phyloP scores from a whole-genome alignment of 2,329 filamentous ascomycete genomes.

The Xylaria digitata region DNA sequence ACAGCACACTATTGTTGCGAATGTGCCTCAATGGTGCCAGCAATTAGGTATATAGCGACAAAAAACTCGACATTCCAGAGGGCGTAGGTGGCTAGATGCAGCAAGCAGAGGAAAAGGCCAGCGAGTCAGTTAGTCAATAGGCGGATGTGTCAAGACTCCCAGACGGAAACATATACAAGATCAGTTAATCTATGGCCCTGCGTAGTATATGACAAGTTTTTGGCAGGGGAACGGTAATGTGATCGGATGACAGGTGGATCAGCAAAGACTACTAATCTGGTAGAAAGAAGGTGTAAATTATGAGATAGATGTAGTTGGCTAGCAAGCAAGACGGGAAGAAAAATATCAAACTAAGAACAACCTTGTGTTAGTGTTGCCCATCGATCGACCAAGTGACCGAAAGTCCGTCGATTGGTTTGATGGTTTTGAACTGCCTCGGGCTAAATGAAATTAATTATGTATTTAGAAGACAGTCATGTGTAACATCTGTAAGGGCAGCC shows the following conservation, averaged over 20 bases:
- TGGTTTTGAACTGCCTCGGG: not conserved
- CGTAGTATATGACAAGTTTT: not conserved
- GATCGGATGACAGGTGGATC: constrained; percentile 9
- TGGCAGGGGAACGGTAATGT: not conserved
- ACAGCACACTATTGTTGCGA: constrained; percentile 15
- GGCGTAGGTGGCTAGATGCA: constrained; percentile 4
- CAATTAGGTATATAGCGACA: constrained; percentile 19
- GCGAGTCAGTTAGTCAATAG: constrained; percentile 1
- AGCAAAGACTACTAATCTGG: not conserved
- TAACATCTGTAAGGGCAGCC: constrained; percentile 7
- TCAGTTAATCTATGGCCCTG: not conserved
- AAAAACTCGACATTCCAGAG: constrained; percentile 32
- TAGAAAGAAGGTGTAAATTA: constrained; percentile 3
- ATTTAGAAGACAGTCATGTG: constrained; percentile 21
- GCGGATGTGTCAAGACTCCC: constrained; percentile 11
- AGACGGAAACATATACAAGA: not conserved
- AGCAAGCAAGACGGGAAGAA: constrained; percentile 11
- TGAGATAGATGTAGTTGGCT: constrained; percentile 13
- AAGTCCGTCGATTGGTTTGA: not conserved
- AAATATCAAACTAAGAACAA: constrained; percentile 27
- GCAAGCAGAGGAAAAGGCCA: not conserved
- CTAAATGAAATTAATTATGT: not conserved
- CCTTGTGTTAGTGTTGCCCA: constrained; percentile 25
- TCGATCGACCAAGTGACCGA: constrained; percentile 19
- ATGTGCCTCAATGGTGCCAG: constrained; percentile 19